Evolutionary conservation across 1,284 basidiomycete genomes (phyloP), one percentile per base, ranked within the genome.

Genomic region (Earliella scabrosa): DNA sequence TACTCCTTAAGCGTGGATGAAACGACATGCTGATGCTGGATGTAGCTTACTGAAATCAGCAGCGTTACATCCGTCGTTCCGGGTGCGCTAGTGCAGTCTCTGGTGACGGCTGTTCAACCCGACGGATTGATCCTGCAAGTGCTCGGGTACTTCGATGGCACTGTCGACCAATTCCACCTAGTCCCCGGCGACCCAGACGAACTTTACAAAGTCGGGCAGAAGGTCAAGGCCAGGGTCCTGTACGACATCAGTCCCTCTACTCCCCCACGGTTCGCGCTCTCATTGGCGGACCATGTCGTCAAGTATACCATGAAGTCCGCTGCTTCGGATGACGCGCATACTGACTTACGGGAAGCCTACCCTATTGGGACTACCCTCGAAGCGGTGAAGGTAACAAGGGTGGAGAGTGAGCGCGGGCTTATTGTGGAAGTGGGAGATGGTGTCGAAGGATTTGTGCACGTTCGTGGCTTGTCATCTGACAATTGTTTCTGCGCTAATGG

Each of bases 101-200:
- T 98, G 29, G 81, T 99, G 56, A 98, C 95, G 3, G 85, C 87
- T 8, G 81, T 92, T n/a, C 78, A 88, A 35, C 80, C 89, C 16
- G 81, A 79, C 20, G 97, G 98, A 23, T 77, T 99, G 49, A 93
- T 93, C 68, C 79, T 99, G 45, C 95, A 97, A 74, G 81, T 98
- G 20, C 83, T 96, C 29, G 97, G 96, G 2, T 97, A 93, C 74
- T 98, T 96, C 72, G 90, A 95, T 47, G 97, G 94, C 27, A 97
- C 95, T 0, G 83, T 95, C 48, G 95, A 98, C 69, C 77, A 87
- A 40, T 84, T 89, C 59, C 96, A 99, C 73, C 75, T 98, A 20
- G 79, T 79, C 3, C 64, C 75, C 16, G 75, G 79, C 43, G 69
- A 77, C 18, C 71, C 77, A 6, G 79, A 81, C 38, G 80, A 82